Percentiles rank a stretch among this genome's conserved stretches.
These are phyloP conservation scores for Macadamia integrifolia DNA, from an alignment of 164 flowering plant species.

Conservation along the genomic window DNA sequence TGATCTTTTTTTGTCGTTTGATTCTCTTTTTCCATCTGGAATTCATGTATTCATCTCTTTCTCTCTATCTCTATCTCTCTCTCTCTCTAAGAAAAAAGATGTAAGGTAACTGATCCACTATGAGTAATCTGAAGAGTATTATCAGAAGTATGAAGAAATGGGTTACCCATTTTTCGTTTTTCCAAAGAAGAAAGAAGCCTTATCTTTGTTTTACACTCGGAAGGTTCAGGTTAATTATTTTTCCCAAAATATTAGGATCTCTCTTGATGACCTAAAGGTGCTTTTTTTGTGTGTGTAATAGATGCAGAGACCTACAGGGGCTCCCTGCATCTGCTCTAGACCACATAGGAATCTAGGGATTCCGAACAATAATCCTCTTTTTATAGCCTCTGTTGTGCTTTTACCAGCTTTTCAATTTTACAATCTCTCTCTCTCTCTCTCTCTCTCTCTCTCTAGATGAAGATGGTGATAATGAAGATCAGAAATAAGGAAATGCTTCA, in stretches of 20 bases:
- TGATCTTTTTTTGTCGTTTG: neutral
- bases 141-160: too few species aligned
- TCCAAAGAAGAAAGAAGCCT: neutral
- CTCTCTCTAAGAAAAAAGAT: neutral
- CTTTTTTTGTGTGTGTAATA: neutral
- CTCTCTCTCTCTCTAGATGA: too few species aligned
- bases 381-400: neutral
- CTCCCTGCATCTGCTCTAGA: conserved; percentile 1
- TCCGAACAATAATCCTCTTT: neutral
- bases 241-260: neutral
- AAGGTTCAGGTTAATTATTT: neutral
- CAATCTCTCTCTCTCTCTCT: too few species aligned
- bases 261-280: neutral
- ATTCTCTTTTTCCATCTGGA: neutral
- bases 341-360: conserved; percentile 2
- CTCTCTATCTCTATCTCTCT: conserved; percentile 1
- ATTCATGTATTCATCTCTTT: neutral
- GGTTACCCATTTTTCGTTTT: too few species aligned
- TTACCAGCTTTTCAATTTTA: neutral
- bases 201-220: neutral
- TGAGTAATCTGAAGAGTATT: too few species aligned
- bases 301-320: neutral
- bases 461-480: too few species aligned
- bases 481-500: neutral
- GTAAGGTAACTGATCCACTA: too few species aligned